phyloP scores from a whole-genome alignment of 2,329 filamentous ascomycete genomes.

The Aspergillus sp. region DNA sequence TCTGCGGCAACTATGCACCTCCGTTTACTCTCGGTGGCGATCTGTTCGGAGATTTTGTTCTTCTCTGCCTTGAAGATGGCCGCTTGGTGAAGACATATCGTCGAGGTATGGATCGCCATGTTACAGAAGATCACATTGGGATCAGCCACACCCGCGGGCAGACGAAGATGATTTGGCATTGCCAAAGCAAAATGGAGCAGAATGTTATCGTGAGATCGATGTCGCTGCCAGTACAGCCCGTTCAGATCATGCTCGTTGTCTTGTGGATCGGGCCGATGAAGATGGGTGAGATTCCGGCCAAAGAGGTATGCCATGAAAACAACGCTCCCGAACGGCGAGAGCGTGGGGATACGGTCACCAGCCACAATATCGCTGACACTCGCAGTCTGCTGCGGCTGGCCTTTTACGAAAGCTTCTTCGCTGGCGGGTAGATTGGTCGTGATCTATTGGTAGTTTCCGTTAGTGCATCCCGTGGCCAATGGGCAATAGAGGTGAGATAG shows the following conservation, averaged over 20 bases:
- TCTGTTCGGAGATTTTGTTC: conserved; percentile 71
- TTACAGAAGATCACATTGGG: conserved; percentile 91
- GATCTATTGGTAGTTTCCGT: conserved; percentile 52
- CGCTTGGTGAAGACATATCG: conserved; percentile 96
- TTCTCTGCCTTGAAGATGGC: conserved; percentile 97
- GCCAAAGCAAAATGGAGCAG: conserved; percentile 82
- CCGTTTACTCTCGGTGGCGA: conserved; percentile 86
- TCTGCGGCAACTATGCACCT: conserved; percentile 91
- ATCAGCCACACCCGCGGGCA: conserved; percentile 72
- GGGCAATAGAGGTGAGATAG: not conserved
- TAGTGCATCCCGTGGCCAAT: not conserved
- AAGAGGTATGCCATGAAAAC: conserved; percentile 86
- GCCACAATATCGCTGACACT: conserved; percentile 58
- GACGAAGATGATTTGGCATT: conserved; percentile 75
- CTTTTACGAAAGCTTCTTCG: conserved; percentile 82
- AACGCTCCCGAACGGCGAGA: conserved; percentile 78
- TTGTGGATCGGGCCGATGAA: conserved; percentile 80
- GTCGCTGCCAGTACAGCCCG: conserved; percentile 93
- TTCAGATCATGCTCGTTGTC: conserved; percentile 86
- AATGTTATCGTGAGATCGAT: conserved; percentile 84
- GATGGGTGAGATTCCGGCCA: conserved; percentile 84
- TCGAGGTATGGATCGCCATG: conserved; percentile 95
- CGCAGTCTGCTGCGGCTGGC: conserved; percentile 69
- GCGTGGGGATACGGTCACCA: conserved; percentile 67
- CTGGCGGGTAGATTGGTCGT: conserved; percentile 79